Evolutionary conservation across 495 filamentous ascomycete genomes (phyloP), one percentile per base, ranked within the genome.

Genomic region (Penicillium steckii): DNA sequence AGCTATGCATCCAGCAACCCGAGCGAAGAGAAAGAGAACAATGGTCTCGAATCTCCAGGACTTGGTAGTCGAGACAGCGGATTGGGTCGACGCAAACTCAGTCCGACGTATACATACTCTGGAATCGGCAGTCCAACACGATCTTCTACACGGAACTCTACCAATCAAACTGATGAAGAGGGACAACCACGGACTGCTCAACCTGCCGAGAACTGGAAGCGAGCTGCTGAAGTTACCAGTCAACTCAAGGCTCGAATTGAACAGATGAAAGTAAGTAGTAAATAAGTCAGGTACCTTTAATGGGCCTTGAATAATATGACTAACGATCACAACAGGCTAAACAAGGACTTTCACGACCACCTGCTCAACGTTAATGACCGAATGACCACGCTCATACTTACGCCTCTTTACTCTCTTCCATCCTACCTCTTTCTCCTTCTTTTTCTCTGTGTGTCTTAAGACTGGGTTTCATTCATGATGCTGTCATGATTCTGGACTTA

Each of bases 181-280:
- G 65, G 66, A 12, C 62, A 60, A 22, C 41, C 64, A 12, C 54
- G 68, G 30, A 60, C 64, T 44, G 58, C 71, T 12, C 81, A 84
- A 38, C 86, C 84, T 10, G 87, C 90, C 40, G 94, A 97, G 72
- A 97, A 90, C 66, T 99, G 94, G 91, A 95, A 92, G 76, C 76
- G 95, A 59, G 95, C 95, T 24, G 94, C 94, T n/a, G 95, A 99
- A 75, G 95, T 99, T 9, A 99, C 95, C 33, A 97, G 89, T 68
- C 91, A 94, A 69, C 71, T 99, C 62, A 99, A 97, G 77, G 87
- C 91, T 37, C 81, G 93, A 69, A 99, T 99, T 68, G 95, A 99
- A 78, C 75, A 85, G 68, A 88, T 88, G 85, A 88, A 88, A 81
- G 85, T 87, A 57, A 40, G 80, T 69, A n/a, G 5, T 12, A 18